Evolutionary conservation across 225 moss, liverwort and hornwort genomes (phyloP).

Genomic region (Physcomitrellopsis africana): DNA sequence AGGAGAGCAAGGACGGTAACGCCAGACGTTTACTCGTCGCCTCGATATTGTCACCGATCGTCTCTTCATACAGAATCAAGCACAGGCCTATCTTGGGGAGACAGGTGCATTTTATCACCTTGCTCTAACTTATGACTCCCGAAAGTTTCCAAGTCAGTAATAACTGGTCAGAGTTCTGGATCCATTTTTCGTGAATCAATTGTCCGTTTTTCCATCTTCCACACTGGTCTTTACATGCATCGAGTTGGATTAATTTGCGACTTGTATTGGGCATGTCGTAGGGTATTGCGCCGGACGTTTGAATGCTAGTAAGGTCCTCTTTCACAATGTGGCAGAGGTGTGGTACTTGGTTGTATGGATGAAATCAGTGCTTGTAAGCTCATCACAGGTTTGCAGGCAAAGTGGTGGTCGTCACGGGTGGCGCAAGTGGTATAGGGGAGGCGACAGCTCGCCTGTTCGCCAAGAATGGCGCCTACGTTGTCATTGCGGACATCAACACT

Average conservation of each 20-base stretch:
- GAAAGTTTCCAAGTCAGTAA: not conserved
- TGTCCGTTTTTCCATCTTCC: too few species aligned
- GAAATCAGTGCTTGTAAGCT: slow-evolving; percentile 50
- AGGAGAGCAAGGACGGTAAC: slow-evolving; percentile 31
- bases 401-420: slow-evolving; percentile 74
- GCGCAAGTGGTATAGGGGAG: slow-evolving; percentile 79
- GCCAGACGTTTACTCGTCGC: slow-evolving; percentile 23
- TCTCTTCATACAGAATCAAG: slow-evolving; percentile 15
- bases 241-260: too few species aligned
- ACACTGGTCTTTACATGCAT: too few species aligned
- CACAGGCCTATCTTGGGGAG: slow-evolving; percentile 8
- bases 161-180: not conserved
- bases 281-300: too few species aligned
- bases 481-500: slow-evolving; percentile 61
- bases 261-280: too few species aligned
- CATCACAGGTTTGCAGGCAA: slow-evolving; percentile 78
- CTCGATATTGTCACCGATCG: slow-evolving; percentile 18
- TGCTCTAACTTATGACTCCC: not conserved
- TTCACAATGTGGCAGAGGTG: not conserved
- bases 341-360: slow-evolving; percentile 34
- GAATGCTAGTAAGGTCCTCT: too few species aligned
- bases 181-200: not conserved
- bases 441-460: slow-evolving; percentile 68
- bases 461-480: slow-evolving; percentile 62
- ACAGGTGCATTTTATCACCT: slow-evolving; percentile 37